These are phyloP conservation scores for Hirschioporus abietinus DNA, from an alignment of 768 basidiomycete genomes.

Conservation along the genomic window DNA sequence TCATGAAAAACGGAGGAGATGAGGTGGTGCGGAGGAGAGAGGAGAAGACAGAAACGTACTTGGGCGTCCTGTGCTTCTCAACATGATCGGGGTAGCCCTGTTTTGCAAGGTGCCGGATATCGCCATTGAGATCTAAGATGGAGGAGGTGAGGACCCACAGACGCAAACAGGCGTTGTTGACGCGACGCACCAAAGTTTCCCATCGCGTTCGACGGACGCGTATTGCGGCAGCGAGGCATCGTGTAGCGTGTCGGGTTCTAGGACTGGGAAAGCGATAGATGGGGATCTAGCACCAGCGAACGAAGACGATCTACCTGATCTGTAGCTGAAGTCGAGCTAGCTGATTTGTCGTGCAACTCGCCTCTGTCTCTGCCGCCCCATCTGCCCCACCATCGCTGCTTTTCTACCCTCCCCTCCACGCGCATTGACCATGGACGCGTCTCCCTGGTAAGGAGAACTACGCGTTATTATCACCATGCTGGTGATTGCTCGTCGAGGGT, in stretches of 20 bases:
- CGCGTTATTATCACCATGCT: not conserved
- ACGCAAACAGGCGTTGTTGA: not conserved
- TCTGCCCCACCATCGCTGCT: not conserved
- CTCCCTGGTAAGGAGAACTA: not conserved
- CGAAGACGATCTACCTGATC: not conserved
- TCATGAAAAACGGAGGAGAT: not conserved
- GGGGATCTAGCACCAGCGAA: not conserved
- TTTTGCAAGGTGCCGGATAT: not conserved
- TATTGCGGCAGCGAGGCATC: not conserved
- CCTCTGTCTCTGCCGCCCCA: not conserved
- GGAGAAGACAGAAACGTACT: not conserved
- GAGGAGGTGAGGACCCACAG: not conserved
- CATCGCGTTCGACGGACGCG: not conserved
- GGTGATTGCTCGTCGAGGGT: not conserved
- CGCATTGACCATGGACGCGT: conserved; percentile 1
- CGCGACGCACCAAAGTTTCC: not conserved
- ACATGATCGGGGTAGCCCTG: not conserved
- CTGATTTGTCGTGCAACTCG: not conserved
- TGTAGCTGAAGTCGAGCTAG: not conserved
- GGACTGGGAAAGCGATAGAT: not conserved
- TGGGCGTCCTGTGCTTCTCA: not conserved
- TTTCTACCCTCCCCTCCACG: not conserved
- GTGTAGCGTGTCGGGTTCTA: not conserved
- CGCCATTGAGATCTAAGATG: not conserved
- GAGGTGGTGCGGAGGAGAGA: not conserved